A percentile compares a stretch with the other conserved stretches of the same genome.
Conservation (phyloP, 768 basidiomycete species). For the Udeniomyces megalosporus region DNA sequence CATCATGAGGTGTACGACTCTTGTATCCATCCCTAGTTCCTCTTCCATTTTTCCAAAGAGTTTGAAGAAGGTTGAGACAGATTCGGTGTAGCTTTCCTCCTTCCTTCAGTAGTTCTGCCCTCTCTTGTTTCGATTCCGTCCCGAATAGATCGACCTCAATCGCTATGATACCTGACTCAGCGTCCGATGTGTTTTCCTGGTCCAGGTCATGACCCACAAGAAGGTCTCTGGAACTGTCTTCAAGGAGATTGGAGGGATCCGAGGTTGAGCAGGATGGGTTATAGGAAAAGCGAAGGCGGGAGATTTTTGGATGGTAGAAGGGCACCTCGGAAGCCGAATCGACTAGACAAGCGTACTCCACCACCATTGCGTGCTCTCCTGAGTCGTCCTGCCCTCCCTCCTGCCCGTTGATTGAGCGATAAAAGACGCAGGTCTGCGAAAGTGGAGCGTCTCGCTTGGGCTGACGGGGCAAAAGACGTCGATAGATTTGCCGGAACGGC, state of each 20-base stretch:
- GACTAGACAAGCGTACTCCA: constrained; percentile 17
- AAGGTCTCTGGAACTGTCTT: too few relatives aligned
- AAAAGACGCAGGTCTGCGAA: constrained; percentile 67
- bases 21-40: constrained; percentile 64
- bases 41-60: constrained; percentile 75
- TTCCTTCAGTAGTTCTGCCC: background rate
- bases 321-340: constrained; percentile 41
- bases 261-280: constrained; percentile 32
- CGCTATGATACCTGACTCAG: background rate
- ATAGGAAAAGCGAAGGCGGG: constrained; percentile 67
- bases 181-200: too few relatives aligned
- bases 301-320: constrained; percentile 77
- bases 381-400: too few relatives aligned
- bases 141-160: background rate
- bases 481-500: background rate
- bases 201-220: too few relatives aligned
- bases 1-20: constrained; percentile 73
- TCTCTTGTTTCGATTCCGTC: background rate
- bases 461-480: constrained; percentile 37
- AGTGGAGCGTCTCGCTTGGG: constrained; percentile 57
- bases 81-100: constrained; percentile 48
- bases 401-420: constrained; percentile 30
- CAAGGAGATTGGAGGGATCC: too few relatives aligned
- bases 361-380: too few relatives aligned
- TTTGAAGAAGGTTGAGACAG: constrained; percentile 60